Conservation (phyloP, 352 stramenopile species). For the Globisporangium sylvaticum region DNA sequence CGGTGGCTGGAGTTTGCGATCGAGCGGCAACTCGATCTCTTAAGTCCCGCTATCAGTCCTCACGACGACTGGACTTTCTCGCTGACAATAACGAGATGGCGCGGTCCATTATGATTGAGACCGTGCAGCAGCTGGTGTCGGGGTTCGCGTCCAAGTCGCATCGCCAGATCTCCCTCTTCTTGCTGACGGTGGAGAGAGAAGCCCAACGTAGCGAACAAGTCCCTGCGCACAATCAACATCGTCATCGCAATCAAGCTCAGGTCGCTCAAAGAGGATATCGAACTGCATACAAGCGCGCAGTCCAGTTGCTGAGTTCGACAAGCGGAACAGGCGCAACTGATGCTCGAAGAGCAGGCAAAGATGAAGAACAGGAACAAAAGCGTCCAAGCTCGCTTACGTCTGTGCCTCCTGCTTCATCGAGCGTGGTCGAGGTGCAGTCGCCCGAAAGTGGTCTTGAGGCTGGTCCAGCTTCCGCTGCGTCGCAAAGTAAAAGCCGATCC, state of each 20-base stretch:
- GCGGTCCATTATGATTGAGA: neutral
- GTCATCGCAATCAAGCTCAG: neutral
- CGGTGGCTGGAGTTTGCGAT: constrained; percentile 25
- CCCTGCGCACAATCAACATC: neutral
- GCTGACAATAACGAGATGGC: neutral
- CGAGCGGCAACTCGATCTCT: constrained; percentile 5
- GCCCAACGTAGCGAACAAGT: constrained; percentile 6
- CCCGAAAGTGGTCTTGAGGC: too few relatives aligned
- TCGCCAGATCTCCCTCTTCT: constrained; percentile 22
- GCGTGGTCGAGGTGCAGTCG: neutral
- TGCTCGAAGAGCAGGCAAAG: neutral
- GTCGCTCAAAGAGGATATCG: neutral
- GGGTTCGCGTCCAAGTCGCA: constrained; percentile 30
- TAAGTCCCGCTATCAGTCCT: neutral
- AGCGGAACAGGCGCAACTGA: neutral
- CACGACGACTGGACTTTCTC: neutral
- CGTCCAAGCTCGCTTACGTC: neutral
- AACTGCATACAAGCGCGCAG: neutral
- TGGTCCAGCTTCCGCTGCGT: too few relatives aligned
- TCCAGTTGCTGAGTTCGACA: constrained; percentile 4
- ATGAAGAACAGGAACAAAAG: neutral
- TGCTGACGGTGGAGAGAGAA: constrained; percentile 16
- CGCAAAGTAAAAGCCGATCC: neutral
- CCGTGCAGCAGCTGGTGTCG: neutral
- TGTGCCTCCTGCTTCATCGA: neutral